A percentile compares a stretch with the other conserved stretches of the same genome.
These are phyloP conservation scores for Golubevia sp. DNA, from an alignment of 1,284 basidiomycete species.

Conservation along the genomic window DNA sequence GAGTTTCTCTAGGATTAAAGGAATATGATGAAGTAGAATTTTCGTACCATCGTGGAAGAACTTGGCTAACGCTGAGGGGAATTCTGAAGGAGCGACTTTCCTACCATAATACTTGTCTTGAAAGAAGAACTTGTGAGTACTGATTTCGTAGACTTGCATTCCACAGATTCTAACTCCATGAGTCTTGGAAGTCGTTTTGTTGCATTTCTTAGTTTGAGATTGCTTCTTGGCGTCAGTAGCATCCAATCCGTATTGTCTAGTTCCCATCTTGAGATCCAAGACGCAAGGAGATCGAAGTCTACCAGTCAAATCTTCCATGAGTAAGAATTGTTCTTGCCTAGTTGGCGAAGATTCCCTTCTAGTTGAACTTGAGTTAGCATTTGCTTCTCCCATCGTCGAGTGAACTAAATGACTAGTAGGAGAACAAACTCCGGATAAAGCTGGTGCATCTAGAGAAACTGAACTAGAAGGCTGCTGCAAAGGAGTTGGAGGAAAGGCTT, in stretches of 20 bases:
- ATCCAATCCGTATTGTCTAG: slow-evolving; percentile 95
- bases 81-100: slow-evolving; percentile 82
- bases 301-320: slow-evolving; percentile 98
- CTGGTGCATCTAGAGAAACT: not conserved
- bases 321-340: slow-evolving; percentile 93
- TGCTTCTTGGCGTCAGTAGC: slow-evolving; percentile 90
- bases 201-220: slow-evolving; percentile 97
- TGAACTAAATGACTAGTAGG: not conserved
- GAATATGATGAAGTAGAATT: slow-evolving; percentile 88
- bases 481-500: not conserved
- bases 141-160: slow-evolving; percentile 79
- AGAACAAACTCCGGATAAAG: not conserved
- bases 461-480: not conserved
- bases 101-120: slow-evolving; percentile 98
- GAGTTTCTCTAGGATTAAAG: slow-evolving; percentile 84
- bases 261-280: slow-evolving; percentile 98
- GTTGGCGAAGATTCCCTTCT: slow-evolving; percentile 40
- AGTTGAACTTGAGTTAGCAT: no score
- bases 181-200: slow-evolving; percentile 87
- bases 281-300: slow-evolving; percentile 92
- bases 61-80: slow-evolving; percentile 76
- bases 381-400: no score
- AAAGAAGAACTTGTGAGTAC: slow-evolving; percentile 75
- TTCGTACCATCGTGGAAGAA: slow-evolving; percentile 85
- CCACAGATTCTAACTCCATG: slow-evolving; percentile 94